Evolutionary conservation across 352 stramenopile species (phyloP), one percentile per base, ranked within the genome.

Genomic region (Lagenidium sp.): DNA sequence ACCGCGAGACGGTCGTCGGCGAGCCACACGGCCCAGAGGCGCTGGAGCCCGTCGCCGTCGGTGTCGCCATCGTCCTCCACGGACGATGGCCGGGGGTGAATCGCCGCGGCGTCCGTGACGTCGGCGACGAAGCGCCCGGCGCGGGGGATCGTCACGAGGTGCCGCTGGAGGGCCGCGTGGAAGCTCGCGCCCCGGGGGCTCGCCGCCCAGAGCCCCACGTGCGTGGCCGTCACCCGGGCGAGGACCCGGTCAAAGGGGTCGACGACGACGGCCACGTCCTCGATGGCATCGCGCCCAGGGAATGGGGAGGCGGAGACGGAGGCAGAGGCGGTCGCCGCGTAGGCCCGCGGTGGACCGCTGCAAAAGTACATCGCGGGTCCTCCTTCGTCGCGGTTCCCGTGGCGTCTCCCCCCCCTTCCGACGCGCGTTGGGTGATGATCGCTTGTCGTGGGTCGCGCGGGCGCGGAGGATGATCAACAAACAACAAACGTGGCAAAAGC

Each of bases 281-380:
- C 73, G 4, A 53, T 46, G 28, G 51, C 51, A 19, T 70, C 50
- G 24, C 13, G 24, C 2, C 39, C 19, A 29, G 28, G 6, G 13
- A 21, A 11, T 24, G 44, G 3, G 32, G 31, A 26, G 4, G 38
- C 28, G 21, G 40, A 5, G n/a, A 20, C 20, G 18, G 6, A 36
- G 7, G 16, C 26, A n/a, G n/a, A n/a, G 7, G 32, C 16, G 1
- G 51, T 41, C 28, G 51, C 54, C 23, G 65, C 65, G 44, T 84
- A 90, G 35, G 61, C 63, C 47, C 71, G 77, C 47, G 77, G 77
- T 15, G 77, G 77, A 2, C 77, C 77, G 43, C 56, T 78, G 52
- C 68, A 78, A 54, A 87, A 86, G 59, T 73, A 79, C 74, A 90
- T 89, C 44, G 12, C 12, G 20, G 20, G 24, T 32, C n/a, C n/a